phyloP scores from a whole-genome alignment of 2,329 filamentous ascomycete genomes.

The Pseudopithomyces maydicus region DNA sequence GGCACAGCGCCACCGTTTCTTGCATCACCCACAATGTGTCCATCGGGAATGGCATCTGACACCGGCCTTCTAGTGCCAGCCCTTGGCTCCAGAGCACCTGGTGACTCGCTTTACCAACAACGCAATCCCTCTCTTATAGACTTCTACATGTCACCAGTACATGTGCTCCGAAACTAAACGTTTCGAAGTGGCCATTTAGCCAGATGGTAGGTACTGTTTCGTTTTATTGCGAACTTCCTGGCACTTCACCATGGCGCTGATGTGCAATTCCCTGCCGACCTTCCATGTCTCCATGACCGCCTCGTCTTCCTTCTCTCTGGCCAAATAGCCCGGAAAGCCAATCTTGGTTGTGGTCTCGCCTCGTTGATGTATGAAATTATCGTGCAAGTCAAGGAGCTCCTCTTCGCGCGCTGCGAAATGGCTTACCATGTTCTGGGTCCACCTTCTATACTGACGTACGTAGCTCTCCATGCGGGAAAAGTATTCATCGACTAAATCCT shows the following conservation, averaged over 20 bases:
- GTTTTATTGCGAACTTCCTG: conserved; percentile 38
- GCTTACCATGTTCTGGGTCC: conserved; percentile 59
- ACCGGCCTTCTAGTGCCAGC: conserved; percentile 1
- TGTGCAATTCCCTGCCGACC: conserved; percentile 64
- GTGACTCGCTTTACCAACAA: too few species aligned
- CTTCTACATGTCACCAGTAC: neutral
- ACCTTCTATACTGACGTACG: conserved; percentile 61
- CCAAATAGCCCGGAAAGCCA: conserved; percentile 63
- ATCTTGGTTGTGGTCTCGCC: conserved; percentile 56
- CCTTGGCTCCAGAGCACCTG: neutral
- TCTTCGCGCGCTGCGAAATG: conserved; percentile 61
- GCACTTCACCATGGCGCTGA: conserved; percentile 54
- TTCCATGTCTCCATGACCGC: conserved; percentile 66
- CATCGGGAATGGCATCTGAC: neutral
- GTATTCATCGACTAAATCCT: conserved; percentile 57
- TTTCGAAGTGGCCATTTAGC: neutral
- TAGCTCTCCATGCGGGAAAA: conserved; percentile 60
- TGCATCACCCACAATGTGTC: neutral
- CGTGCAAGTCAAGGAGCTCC: conserved; percentile 48
- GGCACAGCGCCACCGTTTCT: neutral
- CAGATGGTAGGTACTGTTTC: conserved; percentile 17
- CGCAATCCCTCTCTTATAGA: neutral
- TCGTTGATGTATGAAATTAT: conserved; percentile 56
- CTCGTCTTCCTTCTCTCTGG: conserved; percentile 68
- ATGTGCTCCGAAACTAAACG: neutral